A percentile compares a stretch with the other conserved stretches of the same genome.
These are phyloP conservation scores for Tolypocladium capitatum DNA, from an alignment of 2,329 filamentous ascomycete species.

Conservation along the genomic window DNA sequence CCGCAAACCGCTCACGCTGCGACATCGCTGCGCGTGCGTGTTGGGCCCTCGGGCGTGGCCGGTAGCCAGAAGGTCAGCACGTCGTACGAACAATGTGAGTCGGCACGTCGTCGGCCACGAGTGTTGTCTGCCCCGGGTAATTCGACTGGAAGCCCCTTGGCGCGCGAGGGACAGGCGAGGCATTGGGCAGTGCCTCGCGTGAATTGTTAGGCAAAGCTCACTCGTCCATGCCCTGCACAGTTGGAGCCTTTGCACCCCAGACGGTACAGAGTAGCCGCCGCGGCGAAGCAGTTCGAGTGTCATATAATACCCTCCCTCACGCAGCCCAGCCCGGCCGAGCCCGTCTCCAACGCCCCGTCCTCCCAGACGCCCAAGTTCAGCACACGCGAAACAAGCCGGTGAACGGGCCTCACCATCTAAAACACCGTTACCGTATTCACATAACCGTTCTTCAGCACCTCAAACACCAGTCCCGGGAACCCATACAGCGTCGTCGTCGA, in stretches of 20 bases:
- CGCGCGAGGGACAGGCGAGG: not conserved
- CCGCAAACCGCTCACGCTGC: too few species aligned
- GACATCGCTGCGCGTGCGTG: too few species aligned
- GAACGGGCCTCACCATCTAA: slow-evolving; percentile 23
- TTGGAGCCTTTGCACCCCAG: too few species aligned
- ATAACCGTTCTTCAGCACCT: slow-evolving; percentile 83
- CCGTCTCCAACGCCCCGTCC: not conserved
- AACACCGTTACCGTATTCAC: slow-evolving; percentile 86
- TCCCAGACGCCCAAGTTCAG: not conserved
- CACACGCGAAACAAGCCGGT: not conserved
- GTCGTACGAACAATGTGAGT: too few species aligned
- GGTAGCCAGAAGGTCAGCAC: too few species aligned
- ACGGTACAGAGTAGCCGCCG: too few species aligned
- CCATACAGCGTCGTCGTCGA: slow-evolving; percentile 76
- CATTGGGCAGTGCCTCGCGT: not conserved
- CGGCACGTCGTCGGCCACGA: too few species aligned
- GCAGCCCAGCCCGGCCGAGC: not conserved
- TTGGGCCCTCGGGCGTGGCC: too few species aligned
- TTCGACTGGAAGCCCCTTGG: too few species aligned
- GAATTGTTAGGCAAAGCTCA: too few species aligned
- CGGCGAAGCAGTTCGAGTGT: not conserved
- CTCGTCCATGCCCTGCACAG: too few species aligned
- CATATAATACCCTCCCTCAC: not conserved
- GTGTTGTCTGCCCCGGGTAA: too few species aligned
- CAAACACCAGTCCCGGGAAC: slow-evolving; percentile 88